Base-by-base conservation (phyloP, 1,284 basidiomycete genomes). In the Ustilago nuda region DNA sequence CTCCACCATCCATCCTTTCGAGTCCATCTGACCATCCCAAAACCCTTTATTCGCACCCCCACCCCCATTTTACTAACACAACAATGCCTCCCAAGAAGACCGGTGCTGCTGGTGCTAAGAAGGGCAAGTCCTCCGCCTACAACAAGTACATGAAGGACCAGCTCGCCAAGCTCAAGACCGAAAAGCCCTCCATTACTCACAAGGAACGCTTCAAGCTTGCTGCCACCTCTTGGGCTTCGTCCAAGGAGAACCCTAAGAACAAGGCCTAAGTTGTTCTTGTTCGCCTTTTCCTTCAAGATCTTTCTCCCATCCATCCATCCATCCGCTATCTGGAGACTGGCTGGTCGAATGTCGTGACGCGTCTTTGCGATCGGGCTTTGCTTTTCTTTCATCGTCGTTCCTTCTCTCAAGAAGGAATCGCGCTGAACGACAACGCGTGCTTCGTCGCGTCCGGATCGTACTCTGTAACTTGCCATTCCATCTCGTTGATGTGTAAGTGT, bases 151-250 rank as follows among this genome's bases (percentile, higher is more conserved):
- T 82, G 60, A 76, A 78, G 61, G 61, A 68, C 17, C 41, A 74
- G 74, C 76, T 83, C 19, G 81, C 76, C 56, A 70, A 75, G 68
- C 66, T 83, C 61, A 80, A 78, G 75, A 56, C 68, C 43, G 81
- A 81, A 54, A 70, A 78, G 58, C 80, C 82, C 12, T 43, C 62
- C 30, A 62, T 83, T 33, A 52, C 68, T 36, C 82, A 83, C 71
- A 79, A 78, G 65, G 79, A 79, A 60, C 76, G 81, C n/a, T 83
- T 82, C 78, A 79, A 83, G 70, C 59, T 76, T 8, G 79, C 81
- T 15, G 73, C 78, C 30, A 70, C 70, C 56, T 52, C 62, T 7
- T 83, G 82, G 82, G 70, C 69, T 50, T 46, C 51, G 15, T 72
- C 68, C 67, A 76, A 76, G 70, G 75, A 77, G 55, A 80, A 80